Base-by-base conservation (phyloP, 768 basidiomycete genomes). In the Suillus occidentalis region DNA sequence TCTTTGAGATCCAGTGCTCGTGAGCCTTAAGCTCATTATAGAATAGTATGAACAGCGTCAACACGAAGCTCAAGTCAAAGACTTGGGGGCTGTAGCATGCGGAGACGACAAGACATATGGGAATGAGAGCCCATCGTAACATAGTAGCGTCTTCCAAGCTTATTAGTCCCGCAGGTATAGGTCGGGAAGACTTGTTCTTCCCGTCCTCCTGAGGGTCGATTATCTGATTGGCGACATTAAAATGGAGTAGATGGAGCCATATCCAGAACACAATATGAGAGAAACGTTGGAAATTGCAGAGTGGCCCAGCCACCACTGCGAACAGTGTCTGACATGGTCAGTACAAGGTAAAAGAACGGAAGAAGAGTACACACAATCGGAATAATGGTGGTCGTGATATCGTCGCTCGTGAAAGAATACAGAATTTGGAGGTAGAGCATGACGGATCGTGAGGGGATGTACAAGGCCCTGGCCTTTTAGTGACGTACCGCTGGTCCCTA, bases 341-440 rank as follows among this genome's bases (percentile, higher is more conserved):
- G 49, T 18, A 36, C 60, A 68, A 14, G 20, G 3, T 1, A 36
- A n/a, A 25, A n/a, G 52, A 14, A 2, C 16, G 20, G 0, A 7
- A 53, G 8, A 12, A n/a, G 3, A 22, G n/a, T 40, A 69, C 82
- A 65, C 65, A 84, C 84, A 63, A 83, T 78, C 2, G 84, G 84
- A 39, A 85, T 70, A 4, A 85, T 62, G 4, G 78, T 81, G 0
- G 83, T 84, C 62, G 80, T 75, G 66, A 83, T 75, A 66, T 85
- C 84, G 16, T 82, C 79, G 66, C 79, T 78, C 28, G 77, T 80
- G 72, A 84, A 83, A 39, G 82, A 77, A 62, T 77, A 80, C 36
- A 77, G 42, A 25, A 72, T 77, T 55, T 75, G 72, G 36, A 75
- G 63, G 52, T 74, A 65, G 18, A 28, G 25, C 58, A 59, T 59